These are phyloP conservation scores for Syzygium aromaticum DNA, from an alignment of 345 rosid species.

Conservation along the genomic window DNA sequence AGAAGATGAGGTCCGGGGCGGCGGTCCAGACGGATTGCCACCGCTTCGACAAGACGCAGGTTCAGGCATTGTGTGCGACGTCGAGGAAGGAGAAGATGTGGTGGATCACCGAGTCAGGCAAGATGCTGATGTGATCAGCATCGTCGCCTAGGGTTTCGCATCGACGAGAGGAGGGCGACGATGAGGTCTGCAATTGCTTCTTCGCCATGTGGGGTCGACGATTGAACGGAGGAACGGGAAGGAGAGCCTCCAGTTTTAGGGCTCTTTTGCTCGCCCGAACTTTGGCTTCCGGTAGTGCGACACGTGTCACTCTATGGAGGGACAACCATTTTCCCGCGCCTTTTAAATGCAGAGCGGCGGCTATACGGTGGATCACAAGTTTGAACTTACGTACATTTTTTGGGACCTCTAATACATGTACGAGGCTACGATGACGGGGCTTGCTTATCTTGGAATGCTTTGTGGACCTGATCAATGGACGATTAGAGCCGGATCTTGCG, in stretches of 20 bases:
- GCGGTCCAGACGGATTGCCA: background rate
- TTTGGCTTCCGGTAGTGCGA: background rate
- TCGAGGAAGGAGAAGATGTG: too few species aligned
- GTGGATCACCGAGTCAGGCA: background rate
- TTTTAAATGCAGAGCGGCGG: background rate
- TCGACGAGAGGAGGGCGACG: background rate
- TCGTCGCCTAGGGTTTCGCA: background rate
- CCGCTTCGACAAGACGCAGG: background rate
- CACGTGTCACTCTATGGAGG: background rate
- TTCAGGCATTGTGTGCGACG: too few species aligned
- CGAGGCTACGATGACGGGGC: too few species aligned
- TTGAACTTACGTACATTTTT: background rate
- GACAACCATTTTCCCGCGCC: background rate
- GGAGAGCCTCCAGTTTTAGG: background rate
- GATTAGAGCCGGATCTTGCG: too few species aligned
- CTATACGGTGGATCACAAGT: background rate
- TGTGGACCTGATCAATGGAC: background rate
- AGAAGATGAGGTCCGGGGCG: background rate
- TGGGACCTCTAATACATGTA: background rate
- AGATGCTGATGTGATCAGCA: background rate
- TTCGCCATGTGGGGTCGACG: background rate
- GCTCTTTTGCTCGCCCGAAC: background rate
- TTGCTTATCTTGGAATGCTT: background rate
- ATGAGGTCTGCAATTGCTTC: background rate
- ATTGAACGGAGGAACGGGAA: too few species aligned